phyloP scores from a whole-genome alignment of 768 basidiomycete genomes.

The Boletus huronensis region DNA sequence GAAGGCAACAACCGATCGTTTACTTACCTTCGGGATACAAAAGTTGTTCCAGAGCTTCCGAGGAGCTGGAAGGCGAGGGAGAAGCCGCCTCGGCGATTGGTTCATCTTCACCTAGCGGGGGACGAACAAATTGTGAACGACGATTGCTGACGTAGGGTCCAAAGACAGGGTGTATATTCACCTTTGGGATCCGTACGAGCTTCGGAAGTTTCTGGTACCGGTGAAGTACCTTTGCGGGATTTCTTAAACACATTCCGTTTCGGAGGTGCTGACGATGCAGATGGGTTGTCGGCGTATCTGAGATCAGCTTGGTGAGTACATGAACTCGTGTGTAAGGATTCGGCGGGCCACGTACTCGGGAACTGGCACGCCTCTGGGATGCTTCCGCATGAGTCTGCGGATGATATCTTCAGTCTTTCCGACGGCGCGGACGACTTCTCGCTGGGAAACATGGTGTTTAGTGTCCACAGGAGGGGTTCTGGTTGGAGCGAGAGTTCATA shows the following conservation, averaged over 20 bases:
- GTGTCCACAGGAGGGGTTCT: neutral
- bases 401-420: constrained; percentile 30
- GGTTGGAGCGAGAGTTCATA: neutral
- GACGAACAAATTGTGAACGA: neutral
- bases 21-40: constrained; percentile 9
- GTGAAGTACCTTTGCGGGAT: neutral
- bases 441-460: constrained; percentile 10
- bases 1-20: neutral
- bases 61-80: constrained; percentile 5
- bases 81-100: neutral
- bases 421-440: constrained; percentile 24
- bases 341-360: constrained; percentile 3
- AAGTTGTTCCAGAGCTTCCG: constrained; percentile 11
- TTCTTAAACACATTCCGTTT: neutral
- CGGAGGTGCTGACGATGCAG: constrained; percentile 3
- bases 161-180: neutral
- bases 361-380: constrained; percentile 27
- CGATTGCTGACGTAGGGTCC: neutral
- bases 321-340: neutral
- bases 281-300: constrained; percentile 4
- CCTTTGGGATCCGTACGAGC: constrained; percentile 2
- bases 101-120: constrained; percentile 6
- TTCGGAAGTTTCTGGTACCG: neutral
- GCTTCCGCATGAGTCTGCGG: constrained; percentile 21
- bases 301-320: neutral